phyloP scores from a whole-genome alignment of 2,329 filamentous ascomycete species.

The Fusarium sp. region DNA sequence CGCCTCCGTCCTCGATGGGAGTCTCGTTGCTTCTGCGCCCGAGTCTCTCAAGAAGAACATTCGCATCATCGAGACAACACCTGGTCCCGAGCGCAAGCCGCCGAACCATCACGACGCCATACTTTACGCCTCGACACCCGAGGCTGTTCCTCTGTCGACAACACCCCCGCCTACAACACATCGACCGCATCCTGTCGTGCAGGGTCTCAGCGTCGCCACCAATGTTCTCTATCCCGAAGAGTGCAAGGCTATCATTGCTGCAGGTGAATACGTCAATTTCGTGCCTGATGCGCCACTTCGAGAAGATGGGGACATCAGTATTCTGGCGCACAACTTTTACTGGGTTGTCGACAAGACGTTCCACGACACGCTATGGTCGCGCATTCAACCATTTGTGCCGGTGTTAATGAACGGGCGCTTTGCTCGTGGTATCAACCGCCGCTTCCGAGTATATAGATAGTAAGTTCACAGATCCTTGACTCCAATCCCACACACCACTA shows the following conservation, averaged over 20 bases:
- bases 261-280: slow-evolving; percentile 72
- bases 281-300: slow-evolving; percentile 73
- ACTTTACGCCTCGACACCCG: slow-evolving; percentile 67
- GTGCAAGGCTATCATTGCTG: slow-evolving; percentile 72
- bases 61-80: slow-evolving; percentile 68
- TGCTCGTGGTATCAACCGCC: slow-evolving; percentile 71
- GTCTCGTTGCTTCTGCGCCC: slow-evolving; percentile 57
- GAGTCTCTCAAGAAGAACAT: slow-evolving; percentile 54
- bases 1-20: slow-evolving; percentile 66
- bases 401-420: slow-evolving; percentile 61
- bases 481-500: neutral
- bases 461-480: neutral
- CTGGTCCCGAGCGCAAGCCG: slow-evolving; percentile 69
- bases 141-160: slow-evolving; percentile 62
- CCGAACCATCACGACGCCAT: slow-evolving; percentile 74
- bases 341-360: slow-evolving; percentile 74
- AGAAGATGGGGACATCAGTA: slow-evolving; percentile 70
- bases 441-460: slow-evolving; percentile 77
- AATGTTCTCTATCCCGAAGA: slow-evolving; percentile 69
- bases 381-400: slow-evolving; percentile 68
- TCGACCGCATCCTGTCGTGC: slow-evolving; percentile 69
- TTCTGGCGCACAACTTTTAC: slow-evolving; percentile 78
- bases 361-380: slow-evolving; percentile 69
- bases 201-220: slow-evolving; percentile 66
- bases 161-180: slow-evolving; percentile 58